These are phyloP conservation scores for Taphrina deformans DNA, from an alignment of 1,139 yeast species.

Conservation along the genomic window DNA sequence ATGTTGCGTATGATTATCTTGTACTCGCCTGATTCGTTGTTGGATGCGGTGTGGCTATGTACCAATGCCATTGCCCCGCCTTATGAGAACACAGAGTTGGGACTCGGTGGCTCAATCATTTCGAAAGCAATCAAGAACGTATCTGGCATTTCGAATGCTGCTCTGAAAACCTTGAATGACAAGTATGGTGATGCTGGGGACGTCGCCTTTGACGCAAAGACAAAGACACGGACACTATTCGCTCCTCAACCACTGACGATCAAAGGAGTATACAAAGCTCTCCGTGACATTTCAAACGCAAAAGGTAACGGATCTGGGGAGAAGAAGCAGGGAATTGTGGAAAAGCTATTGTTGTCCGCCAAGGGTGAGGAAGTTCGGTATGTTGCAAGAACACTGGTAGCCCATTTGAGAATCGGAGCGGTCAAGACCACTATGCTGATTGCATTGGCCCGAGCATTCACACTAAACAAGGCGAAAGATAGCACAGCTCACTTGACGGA, in stretches of 20 bases:
- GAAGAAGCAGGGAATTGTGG: constrained; percentile 70
- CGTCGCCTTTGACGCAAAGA: constrained; percentile 41
- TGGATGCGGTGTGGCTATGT: constrained; percentile 40
- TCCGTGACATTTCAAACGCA: constrained; percentile 39
- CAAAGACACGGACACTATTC: constrained; percentile 38
- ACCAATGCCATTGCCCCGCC: constrained; percentile 40
- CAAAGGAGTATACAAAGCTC: constrained; percentile 38
- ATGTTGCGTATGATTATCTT: constrained; percentile 37
- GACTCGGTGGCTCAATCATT: constrained; percentile 39
- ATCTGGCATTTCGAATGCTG: constrained; percentile 38
- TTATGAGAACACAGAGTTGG: constrained; percentile 37
- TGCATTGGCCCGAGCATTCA: constrained; percentile 79
- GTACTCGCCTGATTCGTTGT: constrained; percentile 36
- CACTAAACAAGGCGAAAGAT: constrained; percentile 55
- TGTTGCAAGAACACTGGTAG: constrained; percentile 83
- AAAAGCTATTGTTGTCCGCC: constrained; percentile 81
- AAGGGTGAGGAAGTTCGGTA: constrained; percentile 87
- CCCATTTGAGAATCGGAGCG: constrained; percentile 86
- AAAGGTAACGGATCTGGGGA: constrained; percentile 38
- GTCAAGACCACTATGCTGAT: constrained; percentile 89
- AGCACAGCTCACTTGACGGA: constrained; percentile 36
- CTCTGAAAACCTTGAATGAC: constrained; percentile 37
- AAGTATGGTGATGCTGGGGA: constrained; percentile 41
- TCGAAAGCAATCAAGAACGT: constrained; percentile 38
- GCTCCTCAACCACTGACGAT: constrained; percentile 39